A percentile compares a stretch with the other conserved stretches of the same genome.
These are phyloP conservation scores for Termitomyces sp. DNA, from an alignment of 768 basidiomycete species.

Conservation along the genomic window DNA sequence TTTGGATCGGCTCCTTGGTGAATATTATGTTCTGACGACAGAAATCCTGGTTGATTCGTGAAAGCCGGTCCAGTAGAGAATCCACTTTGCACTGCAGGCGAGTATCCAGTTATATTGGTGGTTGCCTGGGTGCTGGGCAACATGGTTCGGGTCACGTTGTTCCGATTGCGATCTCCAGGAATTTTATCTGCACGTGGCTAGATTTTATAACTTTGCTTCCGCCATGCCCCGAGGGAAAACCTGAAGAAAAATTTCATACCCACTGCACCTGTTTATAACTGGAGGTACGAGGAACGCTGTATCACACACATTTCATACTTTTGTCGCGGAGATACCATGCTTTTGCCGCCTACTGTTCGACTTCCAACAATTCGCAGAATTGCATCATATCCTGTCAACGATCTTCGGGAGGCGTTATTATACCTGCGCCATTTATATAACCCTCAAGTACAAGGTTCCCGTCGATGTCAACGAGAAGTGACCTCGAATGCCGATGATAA, in stretches of 20 bases:
- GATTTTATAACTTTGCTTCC: not conserved
- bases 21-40: conserved; percentile 15
- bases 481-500: not conserved
- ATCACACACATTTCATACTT: not conserved
- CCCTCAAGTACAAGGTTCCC: conserved; percentile 58
- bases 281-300: not conserved
- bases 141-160: not conserved
- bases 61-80: conserved; percentile 7
- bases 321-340: not conserved
- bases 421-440: conserved; percentile 53
- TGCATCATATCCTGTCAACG: conserved; percentile 22
- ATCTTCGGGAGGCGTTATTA: conserved; percentile 36
- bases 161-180: not conserved
- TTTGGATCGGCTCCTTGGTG: conserved; percentile 43
- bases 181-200: not conserved
- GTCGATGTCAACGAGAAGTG: conserved; percentile 23
- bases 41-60: conserved; percentile 7
- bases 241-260: conserved; percentile 1
- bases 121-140: conserved; percentile 8
- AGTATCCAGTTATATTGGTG: not conserved
- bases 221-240: not conserved
- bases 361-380: conserved; percentile 52
- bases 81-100: not conserved
- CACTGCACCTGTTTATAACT: not conserved
- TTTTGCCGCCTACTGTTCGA: conserved; percentile 37